phyloP scores from a whole-genome alignment of 2,329 filamentous ascomycete species.

The Paracamarosporium sp. region DNA sequence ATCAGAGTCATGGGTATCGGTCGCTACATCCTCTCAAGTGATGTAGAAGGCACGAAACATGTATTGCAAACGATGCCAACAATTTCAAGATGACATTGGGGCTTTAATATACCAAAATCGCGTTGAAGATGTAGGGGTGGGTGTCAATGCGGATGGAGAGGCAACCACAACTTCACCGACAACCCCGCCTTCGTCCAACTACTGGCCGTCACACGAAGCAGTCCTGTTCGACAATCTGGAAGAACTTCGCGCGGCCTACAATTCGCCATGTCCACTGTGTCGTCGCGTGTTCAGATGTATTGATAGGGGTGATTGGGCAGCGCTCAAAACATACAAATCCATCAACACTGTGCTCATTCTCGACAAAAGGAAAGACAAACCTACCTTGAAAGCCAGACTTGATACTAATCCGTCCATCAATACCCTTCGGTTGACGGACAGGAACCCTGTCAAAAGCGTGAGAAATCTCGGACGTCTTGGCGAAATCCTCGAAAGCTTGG shows the following conservation, averaged over 20 bases:
- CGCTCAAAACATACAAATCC: neutral
- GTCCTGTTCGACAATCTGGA: neutral
- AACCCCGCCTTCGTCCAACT: neutral
- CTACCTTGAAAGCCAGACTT: neutral
- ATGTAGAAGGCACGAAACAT: neutral
- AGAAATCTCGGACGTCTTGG: neutral
- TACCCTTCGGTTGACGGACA: neutral
- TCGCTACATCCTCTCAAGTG: neutral
- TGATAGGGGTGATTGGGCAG: neutral
- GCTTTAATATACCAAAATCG: neutral
- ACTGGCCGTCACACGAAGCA: neutral
- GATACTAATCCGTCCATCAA: neutral
- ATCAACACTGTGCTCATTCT: neutral
- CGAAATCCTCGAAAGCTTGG: neutral
- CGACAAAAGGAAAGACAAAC: neutral
- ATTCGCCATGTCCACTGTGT: neutral
- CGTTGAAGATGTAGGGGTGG: neutral
- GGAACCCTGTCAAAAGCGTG: neutral
- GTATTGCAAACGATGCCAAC: neutral
- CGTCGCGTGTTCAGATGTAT: neutral
- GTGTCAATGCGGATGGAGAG: neutral
- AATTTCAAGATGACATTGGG: slow-evolving; percentile 1
- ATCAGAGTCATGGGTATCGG: neutral
- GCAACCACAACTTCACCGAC: neutral
- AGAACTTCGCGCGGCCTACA: neutral